Conservation (phyloP, 768 basidiomycete genomes). For the Suillus alpinus region DNA sequence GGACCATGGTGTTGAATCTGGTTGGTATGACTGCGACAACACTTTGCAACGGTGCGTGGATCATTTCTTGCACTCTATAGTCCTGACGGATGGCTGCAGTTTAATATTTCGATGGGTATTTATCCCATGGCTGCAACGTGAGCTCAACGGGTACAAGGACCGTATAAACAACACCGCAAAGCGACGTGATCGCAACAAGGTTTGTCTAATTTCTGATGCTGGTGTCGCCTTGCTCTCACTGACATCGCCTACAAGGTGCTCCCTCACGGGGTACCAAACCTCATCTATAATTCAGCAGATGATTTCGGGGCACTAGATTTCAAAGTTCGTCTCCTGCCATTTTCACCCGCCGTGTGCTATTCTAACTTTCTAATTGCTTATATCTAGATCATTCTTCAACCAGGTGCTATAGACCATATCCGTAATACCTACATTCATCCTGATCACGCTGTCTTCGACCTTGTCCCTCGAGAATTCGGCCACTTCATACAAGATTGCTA, state of each 20-base stretch:
- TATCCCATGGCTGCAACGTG: conserved; percentile 6
- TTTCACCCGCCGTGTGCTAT: not conserved
- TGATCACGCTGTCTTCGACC: not conserved
- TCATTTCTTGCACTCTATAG: not conserved
- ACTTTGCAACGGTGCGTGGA: conserved; percentile 19
- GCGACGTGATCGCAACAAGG: not conserved
- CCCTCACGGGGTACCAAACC: conserved; percentile 38
- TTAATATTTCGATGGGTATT: conserved; percentile 36
- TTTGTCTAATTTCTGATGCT: not conserved
- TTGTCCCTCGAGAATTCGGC: not conserved
- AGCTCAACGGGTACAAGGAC: conserved; percentile 1
- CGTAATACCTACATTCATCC: not conserved
- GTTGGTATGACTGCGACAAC: conserved; percentile 25
- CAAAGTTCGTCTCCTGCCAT: conserved; percentile 21
- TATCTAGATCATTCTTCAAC: not conserved
- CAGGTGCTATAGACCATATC: not conserved
- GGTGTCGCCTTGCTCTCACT: not conserved
- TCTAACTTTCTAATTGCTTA: no score
- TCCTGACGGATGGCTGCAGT: not conserved
- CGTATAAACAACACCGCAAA: conserved; percentile 6
- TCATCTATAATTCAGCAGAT: conserved; percentile 30
- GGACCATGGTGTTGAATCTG: conserved; percentile 25
- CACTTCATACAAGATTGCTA: not conserved
- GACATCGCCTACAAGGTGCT: conserved; percentile 13
- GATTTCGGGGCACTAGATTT: conserved; percentile 31